Percentiles rank a stretch among this genome's conserved stretches.
Conservation (phyloP, 768 basidiomycete species). For the Pleurotus pulmonarius region DNA sequence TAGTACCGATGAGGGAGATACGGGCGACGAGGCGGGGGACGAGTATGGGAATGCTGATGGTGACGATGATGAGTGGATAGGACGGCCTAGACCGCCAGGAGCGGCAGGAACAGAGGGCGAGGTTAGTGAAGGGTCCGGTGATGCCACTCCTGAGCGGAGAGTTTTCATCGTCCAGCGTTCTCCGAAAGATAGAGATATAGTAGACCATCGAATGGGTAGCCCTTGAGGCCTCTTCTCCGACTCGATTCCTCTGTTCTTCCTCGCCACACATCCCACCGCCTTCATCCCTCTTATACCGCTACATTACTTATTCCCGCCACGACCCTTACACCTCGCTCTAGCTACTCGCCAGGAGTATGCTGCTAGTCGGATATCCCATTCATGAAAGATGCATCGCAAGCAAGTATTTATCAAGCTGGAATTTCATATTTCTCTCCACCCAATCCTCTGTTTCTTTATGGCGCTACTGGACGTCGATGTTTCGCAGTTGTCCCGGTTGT, state of each 20-base stretch:
- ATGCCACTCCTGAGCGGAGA: constrained; percentile 21
- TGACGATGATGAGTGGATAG: constrained; percentile 6
- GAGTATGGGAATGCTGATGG: constrained; percentile 14
- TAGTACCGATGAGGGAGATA: constrained; percentile 18
- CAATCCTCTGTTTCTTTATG: too few relatives aligned
- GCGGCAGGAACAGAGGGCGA: constrained; percentile 8
- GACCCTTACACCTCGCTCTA: too few relatives aligned
- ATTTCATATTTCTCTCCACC: too few relatives aligned
- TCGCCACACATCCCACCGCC: background rate
- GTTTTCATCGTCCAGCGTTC: constrained; percentile 11
- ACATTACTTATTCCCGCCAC: constrained; percentile 1
- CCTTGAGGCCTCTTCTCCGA: constrained; percentile 4
- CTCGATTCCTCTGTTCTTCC: background rate
- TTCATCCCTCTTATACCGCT: background rate
- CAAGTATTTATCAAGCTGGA: too few relatives aligned
- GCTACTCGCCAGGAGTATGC: too few relatives aligned
- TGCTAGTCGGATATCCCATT: too few relatives aligned
- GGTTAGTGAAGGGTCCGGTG: constrained; percentile 18
- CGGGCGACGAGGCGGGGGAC: constrained; percentile 15
- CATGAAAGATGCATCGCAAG: too few relatives aligned
- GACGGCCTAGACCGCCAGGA: constrained; percentile 1
- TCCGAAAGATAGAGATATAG: constrained; percentile 6
- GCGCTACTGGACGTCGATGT: too few relatives aligned
- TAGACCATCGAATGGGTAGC: constrained; percentile 13
- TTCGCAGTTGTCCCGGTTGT: too few relatives aligned